phyloP scores from a whole-genome alignment of 1,139 yeast genomes.

The Taiozyma sp. region DNA sequence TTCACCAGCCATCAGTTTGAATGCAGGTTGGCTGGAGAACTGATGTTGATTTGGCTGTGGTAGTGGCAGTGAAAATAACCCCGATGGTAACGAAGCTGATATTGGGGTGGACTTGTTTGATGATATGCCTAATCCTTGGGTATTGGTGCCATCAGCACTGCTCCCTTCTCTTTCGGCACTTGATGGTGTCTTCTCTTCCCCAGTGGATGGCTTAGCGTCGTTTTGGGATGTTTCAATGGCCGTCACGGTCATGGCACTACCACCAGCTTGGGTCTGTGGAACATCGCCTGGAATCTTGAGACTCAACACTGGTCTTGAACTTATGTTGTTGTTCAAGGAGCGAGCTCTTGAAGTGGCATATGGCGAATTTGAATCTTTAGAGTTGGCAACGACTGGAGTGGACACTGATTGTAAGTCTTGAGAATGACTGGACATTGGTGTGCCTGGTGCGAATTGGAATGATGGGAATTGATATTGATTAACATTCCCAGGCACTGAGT shows the following conservation, averaged over 20 bases:
- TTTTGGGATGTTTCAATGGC: constrained; percentile 30
- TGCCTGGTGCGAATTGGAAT: constrained; percentile 10
- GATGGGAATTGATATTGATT: constrained; percentile 5
- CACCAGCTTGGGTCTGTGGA: constrained; percentile 11
- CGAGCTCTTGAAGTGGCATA: constrained; percentile 11
- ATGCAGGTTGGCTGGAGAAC: constrained; percentile 6
- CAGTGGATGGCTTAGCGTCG: neutral
- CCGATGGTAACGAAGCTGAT: constrained; percentile 25
- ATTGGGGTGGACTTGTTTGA: constrained; percentile 25
- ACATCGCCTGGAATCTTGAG: constrained; percentile 32
- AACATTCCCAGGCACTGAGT: neutral
- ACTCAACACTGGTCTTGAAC: constrained; percentile 39
- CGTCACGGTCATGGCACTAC: constrained; percentile 35
- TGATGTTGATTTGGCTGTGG: constrained; percentile 14
- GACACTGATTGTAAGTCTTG: constrained; percentile 5
- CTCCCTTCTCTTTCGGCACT: constrained; percentile 6
- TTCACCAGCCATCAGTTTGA: constrained; percentile 30
- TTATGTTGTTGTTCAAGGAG: constrained; percentile 11
- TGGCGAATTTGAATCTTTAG: constrained; percentile 5
- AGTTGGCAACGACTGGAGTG: constrained; percentile 8
- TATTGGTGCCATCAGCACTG: constrained; percentile 6
- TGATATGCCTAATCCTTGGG: constrained; percentile 15
- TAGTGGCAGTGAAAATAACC: constrained; percentile 21
- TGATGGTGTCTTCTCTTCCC: constrained; percentile 10
- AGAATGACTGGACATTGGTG: constrained; percentile 8